Evolutionary conservation across 139 green algal genomes (phyloP), one percentile per base, ranked within the genome.

Genomic region (Monoraphidium neglectum): DNA sequence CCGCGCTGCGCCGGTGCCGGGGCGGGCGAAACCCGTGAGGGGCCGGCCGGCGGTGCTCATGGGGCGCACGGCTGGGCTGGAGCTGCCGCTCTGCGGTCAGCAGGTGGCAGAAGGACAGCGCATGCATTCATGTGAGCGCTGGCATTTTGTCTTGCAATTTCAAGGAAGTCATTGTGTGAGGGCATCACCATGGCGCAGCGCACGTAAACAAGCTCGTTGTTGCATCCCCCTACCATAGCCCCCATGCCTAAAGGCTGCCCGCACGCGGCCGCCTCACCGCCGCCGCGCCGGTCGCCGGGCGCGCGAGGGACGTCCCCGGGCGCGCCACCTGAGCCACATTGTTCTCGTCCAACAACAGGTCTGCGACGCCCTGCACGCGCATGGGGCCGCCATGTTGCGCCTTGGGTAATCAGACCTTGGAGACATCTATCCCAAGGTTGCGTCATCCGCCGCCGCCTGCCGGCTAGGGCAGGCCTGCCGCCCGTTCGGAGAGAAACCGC

Each of bases 261-360:
- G n/a, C n/a, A n/a, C n/a, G n/a, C n/a, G n/a, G n/a, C n/a, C n/a
- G n/a, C n/a, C 43, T 51, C 43, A 51, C 43, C 43, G 43, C 43
- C 8, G 33, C 51, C 28, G 86, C 68, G 37, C 75, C 70, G 37
- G 84, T 90, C n/a, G 78, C 46, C 0, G 90, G 90, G 15, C 88
- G 68, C 3, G 78, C 72, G 53, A 95, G 72, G 0, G 87, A 93
- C 6, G 90, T 95, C 10, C 90, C 88, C 13, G 89, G 87, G 8
- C 90, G 68, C 24, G 89, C 82, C 68, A 88, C 84, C 36, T 88
- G 75, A 1, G 88, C 85, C 13, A 84, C 78, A 32, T 87, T 79
- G 77, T 93, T 77, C 59, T 93, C 88, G 72, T 95, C 91, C 81
- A 95, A 77, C 36, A 95, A 73, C 38, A 89, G 6, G 53, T 96